Conservation (phyloP, 176 grass and related monocot species). For the Triticum urartu region DNA sequence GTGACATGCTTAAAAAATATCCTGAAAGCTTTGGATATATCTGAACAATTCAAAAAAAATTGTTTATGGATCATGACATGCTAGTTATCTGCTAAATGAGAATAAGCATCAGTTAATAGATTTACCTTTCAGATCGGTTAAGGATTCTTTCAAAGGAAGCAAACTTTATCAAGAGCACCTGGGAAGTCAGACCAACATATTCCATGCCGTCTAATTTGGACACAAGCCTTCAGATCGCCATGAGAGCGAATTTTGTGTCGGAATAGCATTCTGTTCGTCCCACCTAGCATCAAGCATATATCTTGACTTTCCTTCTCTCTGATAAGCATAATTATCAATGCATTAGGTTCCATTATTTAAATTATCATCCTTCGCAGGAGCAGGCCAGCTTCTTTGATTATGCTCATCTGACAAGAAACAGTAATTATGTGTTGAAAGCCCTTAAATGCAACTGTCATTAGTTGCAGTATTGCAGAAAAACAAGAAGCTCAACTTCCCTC, state of each 20-base stretch:
- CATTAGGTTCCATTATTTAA: not conserved
- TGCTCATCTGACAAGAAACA: not conserved
- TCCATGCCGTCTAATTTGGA: not conserved
- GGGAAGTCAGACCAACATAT: not conserved
- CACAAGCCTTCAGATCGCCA: not conserved
- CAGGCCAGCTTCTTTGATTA: not conserved
- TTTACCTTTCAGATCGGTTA: not conserved
- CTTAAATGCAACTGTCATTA: not conserved
- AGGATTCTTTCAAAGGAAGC: not conserved
- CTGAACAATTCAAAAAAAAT: not conserved
- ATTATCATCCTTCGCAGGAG: not conserved
- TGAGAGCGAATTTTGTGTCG: not conserved
- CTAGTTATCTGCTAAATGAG: not conserved
- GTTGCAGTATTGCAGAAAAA: not conserved
- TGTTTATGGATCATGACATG: not conserved
- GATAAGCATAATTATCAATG: not conserved
- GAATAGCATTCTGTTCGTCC: not conserved
- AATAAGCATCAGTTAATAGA: not conserved
- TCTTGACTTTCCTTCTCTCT: not conserved
- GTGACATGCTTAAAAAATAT: constrained; percentile 7
- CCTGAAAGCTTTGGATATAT: not conserved
- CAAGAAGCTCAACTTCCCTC: not conserved
- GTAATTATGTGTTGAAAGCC: not conserved
- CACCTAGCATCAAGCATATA: not conserved
- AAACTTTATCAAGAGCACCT: not conserved